A percentile compares a stretch with the other conserved stretches of the same genome.
phyloP scores from a whole-genome alignment of 192 early-diverging fungal species.

The Backusella circina region DNA sequence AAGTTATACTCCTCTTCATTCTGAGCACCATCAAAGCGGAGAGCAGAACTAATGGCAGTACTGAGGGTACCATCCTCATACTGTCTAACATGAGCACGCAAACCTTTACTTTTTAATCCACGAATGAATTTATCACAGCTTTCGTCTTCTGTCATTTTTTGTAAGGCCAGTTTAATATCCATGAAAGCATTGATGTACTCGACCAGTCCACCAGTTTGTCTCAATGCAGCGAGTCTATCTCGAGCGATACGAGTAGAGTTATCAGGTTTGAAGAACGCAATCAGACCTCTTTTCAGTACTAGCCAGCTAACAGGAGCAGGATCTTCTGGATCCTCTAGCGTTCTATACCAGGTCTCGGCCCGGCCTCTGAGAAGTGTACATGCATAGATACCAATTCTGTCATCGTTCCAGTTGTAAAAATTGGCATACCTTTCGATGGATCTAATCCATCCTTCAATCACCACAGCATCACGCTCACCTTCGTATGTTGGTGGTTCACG shows the following conservation, averaged over 20 bases:
- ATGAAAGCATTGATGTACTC: neutral
- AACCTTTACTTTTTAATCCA: neutral
- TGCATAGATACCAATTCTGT: neutral
- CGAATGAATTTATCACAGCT: neutral
- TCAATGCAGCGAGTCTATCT: neutral
- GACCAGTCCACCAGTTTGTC: neutral
- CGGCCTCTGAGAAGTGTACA: too few species aligned
- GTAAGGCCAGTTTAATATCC: neutral
- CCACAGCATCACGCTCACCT: neutral
- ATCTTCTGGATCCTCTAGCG: neutral
- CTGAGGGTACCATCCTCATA: neutral
- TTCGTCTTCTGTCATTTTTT: neutral
- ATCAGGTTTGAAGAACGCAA: neutral
- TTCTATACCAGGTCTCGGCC: too few species aligned
- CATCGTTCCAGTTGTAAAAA: neutral
- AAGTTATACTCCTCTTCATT: neutral
- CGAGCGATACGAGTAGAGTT: neutral
- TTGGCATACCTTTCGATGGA: neutral
- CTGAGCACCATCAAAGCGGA: neutral
- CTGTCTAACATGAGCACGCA: neutral
- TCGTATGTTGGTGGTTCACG: neutral
- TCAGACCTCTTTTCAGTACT: neutral
- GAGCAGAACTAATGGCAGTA: neutral
- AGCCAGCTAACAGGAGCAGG: neutral
- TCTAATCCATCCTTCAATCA: neutral